A percentile compares a stretch with the other conserved stretches of the same genome.
phyloP scores from a whole-genome alignment of 495 filamentous ascomycete genomes.

The Chaetomium fimeti region DNA sequence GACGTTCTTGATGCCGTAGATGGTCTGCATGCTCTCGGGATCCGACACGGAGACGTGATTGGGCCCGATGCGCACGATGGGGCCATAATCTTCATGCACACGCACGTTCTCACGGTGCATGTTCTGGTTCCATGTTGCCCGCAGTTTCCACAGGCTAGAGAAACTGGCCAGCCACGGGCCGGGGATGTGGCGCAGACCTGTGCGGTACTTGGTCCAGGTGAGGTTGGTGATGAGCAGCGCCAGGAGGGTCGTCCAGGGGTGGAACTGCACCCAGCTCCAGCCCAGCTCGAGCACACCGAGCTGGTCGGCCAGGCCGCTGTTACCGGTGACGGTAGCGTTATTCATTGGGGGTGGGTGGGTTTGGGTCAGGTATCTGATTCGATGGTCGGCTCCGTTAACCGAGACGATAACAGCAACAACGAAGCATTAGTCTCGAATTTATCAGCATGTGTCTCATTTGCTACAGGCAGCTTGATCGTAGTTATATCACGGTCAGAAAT shows the following conservation, averaged over 20 bases:
- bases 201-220: background rate
- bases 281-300: background rate
- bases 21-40: conserved; percentile 7
- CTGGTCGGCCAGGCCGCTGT: background rate
- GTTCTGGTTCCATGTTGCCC: conserved; percentile 6
- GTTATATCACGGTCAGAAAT: background rate
- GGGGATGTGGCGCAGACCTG: background rate
- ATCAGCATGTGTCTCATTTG: conserved; percentile 1
- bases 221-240: conserved; percentile 1
- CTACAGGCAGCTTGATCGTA: background rate
- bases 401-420: background rate
- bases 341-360: background rate
- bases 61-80: conserved; percentile 52
- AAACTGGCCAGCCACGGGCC: background rate
- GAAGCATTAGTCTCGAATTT: background rate
- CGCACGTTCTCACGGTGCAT: conserved; percentile 6
- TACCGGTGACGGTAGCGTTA: background rate
- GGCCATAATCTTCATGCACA: conserved; percentile 47
- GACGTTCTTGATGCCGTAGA: conserved; percentile 7
- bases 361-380: no score
- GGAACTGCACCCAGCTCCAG: background rate
- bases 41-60: conserved; percentile 27
- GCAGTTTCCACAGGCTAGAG: background rate
- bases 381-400: background rate
- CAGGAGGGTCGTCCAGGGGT: conserved; percentile 2